Evolutionary conservation across 2,329 filamentous ascomycete species (phyloP).

Genomic region (Talaromyces verruculosus): DNA sequence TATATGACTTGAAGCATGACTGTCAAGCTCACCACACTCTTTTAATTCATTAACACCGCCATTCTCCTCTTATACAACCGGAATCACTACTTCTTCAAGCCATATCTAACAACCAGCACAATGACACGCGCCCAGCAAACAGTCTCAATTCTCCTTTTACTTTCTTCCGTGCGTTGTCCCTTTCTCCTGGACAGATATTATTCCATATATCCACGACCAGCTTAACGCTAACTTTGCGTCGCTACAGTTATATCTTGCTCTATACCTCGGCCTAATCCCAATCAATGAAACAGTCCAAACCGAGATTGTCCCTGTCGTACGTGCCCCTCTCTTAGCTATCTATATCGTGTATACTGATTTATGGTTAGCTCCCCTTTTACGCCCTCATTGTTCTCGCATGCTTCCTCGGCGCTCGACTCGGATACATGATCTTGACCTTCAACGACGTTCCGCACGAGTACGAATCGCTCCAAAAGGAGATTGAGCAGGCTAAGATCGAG

Average conservation of each 20-base stretch:
- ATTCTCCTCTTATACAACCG: background rate
- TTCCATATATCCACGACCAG: background rate
- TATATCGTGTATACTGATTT: background rate
- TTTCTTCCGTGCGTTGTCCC: slow-evolving; percentile 70
- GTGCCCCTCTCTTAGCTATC: slow-evolving; percentile 36
- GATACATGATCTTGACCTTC: slow-evolving; percentile 91
- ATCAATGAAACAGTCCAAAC: slow-evolving; percentile 74
- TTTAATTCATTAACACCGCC: background rate
- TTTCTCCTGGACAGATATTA: background rate
- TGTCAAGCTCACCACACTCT: background rate
- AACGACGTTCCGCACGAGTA: slow-evolving; percentile 92
- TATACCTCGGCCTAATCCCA: slow-evolving; percentile 80
- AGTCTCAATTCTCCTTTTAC: slow-evolving; percentile 80
- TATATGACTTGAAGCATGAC: no score
- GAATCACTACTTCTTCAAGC: background rate
- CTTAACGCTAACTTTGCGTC: background rate
- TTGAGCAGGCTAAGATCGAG: slow-evolving; percentile 49
- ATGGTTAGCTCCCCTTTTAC: slow-evolving; percentile 81
- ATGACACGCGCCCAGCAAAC: slow-evolving; percentile 97
- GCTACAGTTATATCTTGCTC: slow-evolving; percentile 77
- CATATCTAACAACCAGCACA: slow-evolving; percentile 33
- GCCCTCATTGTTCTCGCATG: slow-evolving; percentile 85
- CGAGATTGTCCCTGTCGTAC: slow-evolving; percentile 84
- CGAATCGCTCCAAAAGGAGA: slow-evolving; percentile 85
- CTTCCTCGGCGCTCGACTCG: slow-evolving; percentile 87